phyloP scores from a whole-genome alignment of 1,284 basidiomycete genomes.

The Cutaneotrichosporon dermatis region DNA sequence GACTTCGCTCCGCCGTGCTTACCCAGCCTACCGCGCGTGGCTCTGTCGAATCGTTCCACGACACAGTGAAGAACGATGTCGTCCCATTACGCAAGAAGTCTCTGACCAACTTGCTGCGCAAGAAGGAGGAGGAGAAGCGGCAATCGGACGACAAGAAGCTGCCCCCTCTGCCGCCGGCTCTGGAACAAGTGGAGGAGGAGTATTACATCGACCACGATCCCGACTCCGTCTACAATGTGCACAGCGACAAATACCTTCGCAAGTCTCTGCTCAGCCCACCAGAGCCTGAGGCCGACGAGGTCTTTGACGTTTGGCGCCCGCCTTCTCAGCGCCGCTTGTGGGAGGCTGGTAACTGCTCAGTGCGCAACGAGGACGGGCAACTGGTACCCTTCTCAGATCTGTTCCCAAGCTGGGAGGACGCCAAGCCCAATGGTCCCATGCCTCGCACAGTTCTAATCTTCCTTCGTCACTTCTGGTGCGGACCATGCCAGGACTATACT shows the following conservation, averaged over 20 bases:
- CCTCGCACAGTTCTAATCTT: constrained; percentile 41
- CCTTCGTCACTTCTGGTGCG: constrained; percentile 48
- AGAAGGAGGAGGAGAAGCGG: neutral
- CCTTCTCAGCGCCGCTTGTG: constrained; percentile 31
- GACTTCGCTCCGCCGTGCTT: constrained; percentile 1
- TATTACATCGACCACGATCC: neutral
- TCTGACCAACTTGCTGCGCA: constrained; percentile 2
- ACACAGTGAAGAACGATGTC: neutral
- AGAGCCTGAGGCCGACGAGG: constrained; percentile 20
- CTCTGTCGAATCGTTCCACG: neutral
- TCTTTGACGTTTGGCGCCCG: constrained; percentile 29
- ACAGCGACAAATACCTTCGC: constrained; percentile 2
- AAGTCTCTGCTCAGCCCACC: constrained; percentile 4
- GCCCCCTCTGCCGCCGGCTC: neutral
- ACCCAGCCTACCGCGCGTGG: neutral
- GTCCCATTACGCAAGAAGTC: constrained; percentile 1
- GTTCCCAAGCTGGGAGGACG: constrained; percentile 18
- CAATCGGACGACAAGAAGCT: neutral
- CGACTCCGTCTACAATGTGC: neutral
- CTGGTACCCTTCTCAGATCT: constrained; percentile 38
- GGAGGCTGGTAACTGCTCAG: constrained; percentile 39
- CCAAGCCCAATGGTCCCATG: neutral
- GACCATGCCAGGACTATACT: constrained; percentile 47
- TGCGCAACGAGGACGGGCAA: constrained; percentile 39
- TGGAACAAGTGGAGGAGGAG: neutral